Base-by-base conservation (phyloP, 176 grass and related monocot genomes). In the Thalia dealbata region DNA sequence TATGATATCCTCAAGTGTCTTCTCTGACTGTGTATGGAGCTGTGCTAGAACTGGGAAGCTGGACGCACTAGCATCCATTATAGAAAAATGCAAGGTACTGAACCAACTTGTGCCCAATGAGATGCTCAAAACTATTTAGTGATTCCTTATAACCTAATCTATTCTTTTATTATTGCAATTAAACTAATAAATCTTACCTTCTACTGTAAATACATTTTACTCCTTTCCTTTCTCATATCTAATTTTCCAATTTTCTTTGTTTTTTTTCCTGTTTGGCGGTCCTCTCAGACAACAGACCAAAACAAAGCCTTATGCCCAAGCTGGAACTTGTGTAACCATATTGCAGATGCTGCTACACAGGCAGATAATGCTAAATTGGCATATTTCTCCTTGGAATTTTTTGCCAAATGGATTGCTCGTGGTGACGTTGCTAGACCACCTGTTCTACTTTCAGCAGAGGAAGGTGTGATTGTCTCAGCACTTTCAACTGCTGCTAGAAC, bases 61-160 rank as follows among this genome's bases (percentile, higher is more conserved):
- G 58, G 85, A 95, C 70, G 74, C 77, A 23, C 79, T 92, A 73
- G 50, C 95, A 82, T 95, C 88, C 75, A 80, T 99, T 52, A 83
- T 95, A 87, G 90, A 99, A 79, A 99, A 88, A 76, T 99, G 95
- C 91, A 99, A 99, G 95, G 95, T 95, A 91, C 60, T 27, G 10
- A 6, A 27, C 32, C 55, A 56, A 46, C 59, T 65, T 62, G 56
- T 72, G 14, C 28, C 7, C 22, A 70, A 7, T 70, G 14, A 32
- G 25, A 30, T 28, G 28, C 27, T 64, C 54, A 28, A 22, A 3
- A 44, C 65, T 68, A 22, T n/a, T 68, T 41, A 22, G 27, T 44
- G 19, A 68, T 44, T 10, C 7, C 22, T 29, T 44, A 16, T 22
- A 21, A 21, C 65, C 16, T 68, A 43, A 43, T 16, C 5, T 68